phyloP scores from a whole-genome alignment of 2,329 filamentous ascomycete species.

The Fusarium sp. region DNA sequence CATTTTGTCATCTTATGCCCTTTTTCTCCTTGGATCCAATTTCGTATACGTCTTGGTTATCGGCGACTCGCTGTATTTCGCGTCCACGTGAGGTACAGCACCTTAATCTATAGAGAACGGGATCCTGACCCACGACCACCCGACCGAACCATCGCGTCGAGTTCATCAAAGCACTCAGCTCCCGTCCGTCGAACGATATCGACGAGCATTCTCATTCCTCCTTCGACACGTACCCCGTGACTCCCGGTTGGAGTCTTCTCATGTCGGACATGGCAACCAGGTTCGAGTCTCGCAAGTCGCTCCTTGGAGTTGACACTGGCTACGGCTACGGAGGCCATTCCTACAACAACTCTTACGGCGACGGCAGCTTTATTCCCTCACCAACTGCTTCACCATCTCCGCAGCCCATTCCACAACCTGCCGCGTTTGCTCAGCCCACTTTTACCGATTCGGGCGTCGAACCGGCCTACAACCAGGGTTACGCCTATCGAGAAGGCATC shows the following conservation, averaged over 20 bases:
- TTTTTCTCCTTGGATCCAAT: slow-evolving; percentile 16
- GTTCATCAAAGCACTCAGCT: slow-evolving; percentile 12
- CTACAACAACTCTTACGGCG: slow-evolving; percentile 48
- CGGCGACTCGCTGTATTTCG: slow-evolving; percentile 9
- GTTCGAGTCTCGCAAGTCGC: slow-evolving; percentile 53
- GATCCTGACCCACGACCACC: slow-evolving; percentile 22
- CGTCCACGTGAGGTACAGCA: slow-evolving; percentile 22
- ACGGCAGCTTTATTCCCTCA: slow-evolving; percentile 36
- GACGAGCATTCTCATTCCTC: slow-evolving; percentile 22
- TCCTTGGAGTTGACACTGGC: slow-evolving; percentile 52
- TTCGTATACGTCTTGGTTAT: slow-evolving; percentile 13
- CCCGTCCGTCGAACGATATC: slow-evolving; percentile 23
- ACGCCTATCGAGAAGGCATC: slow-evolving; percentile 52
- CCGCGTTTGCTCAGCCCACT: slow-evolving; percentile 41
- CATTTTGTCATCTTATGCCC: slow-evolving; percentile 23
- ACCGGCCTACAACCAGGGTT: slow-evolving; percentile 48
- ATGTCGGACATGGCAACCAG: slow-evolving; percentile 52
- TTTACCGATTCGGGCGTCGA: slow-evolving; percentile 28
- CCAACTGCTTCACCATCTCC: slow-evolving; percentile 18
- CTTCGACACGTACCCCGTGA: slow-evolving; percentile 35
- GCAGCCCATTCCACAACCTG: slow-evolving; percentile 35
- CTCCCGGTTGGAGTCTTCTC: slow-evolving; percentile 51
- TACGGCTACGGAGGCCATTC: slow-evolving; percentile 50
- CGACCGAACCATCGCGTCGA: slow-evolving; percentile 27
- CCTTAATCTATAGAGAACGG: slow-evolving; percentile 7